A percentile compares a stretch with the other conserved stretches of the same genome.
phyloP scores from a whole-genome alignment of 305 asterid genomes.

The Solanum hybrid region DNA sequence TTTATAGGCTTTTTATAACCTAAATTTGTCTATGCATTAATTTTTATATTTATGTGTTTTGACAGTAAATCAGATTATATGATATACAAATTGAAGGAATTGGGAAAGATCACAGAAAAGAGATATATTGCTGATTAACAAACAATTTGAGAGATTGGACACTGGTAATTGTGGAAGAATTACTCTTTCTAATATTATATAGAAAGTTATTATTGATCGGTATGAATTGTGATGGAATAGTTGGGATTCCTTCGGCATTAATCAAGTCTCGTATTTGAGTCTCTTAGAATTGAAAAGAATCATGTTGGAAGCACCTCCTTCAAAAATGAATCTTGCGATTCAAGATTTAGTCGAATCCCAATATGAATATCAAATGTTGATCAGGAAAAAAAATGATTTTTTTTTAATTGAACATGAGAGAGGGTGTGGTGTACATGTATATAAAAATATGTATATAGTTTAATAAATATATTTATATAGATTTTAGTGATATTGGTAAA shows the following conservation, averaged over 20 bases:
- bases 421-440: neutral
- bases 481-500: neutral
- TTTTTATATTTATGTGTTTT: neutral
- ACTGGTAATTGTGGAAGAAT: constrained; percentile 69
- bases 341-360: fast-evolving
- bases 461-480: neutral
- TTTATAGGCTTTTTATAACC: neutral
- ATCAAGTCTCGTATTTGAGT: neutral
- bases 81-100: constrained; percentile 78
- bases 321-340: neutral
- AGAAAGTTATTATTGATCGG: constrained; percentile 30
- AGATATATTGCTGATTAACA: constrained; percentile 50
- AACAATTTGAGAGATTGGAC: constrained; percentile 65
- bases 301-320: neutral
- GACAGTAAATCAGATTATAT: constrained; percentile 73
- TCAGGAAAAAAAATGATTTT: neutral
- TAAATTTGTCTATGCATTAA: neutral
- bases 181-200: constrained; percentile 61
- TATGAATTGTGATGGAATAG: too few relatives aligned
- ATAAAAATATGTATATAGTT: neutral
- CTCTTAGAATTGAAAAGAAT: neutral
- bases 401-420: neutral
- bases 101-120: constrained; percentile 62
- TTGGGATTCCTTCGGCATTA: fast-evolving
- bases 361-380: neutral